Evolutionary conservation across 352 stramenopile species (phyloP).

Genomic region (Phytophthora agathidicida): DNA sequence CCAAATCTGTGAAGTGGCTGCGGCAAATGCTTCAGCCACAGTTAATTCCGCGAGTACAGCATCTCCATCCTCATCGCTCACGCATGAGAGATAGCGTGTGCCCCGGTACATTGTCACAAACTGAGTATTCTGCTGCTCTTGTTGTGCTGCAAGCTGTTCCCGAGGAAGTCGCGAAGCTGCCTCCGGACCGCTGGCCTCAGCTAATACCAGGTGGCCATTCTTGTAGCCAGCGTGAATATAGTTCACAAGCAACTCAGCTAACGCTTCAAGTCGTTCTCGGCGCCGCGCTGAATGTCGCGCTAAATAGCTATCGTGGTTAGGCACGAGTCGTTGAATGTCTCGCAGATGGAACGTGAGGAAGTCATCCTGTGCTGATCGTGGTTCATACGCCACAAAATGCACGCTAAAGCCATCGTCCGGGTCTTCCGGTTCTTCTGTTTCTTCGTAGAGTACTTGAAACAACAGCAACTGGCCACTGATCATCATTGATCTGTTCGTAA

Average conservation of each 20-base stretch:
- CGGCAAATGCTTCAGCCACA: slow-evolving; percentile 60
- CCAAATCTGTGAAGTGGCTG: slow-evolving; percentile 58
- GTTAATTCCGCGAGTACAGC: slow-evolving; percentile 42
- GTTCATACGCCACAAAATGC: slow-evolving; percentile 43
- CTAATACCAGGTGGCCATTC: slow-evolving; percentile 67
- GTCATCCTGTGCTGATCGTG: slow-evolving; percentile 34
- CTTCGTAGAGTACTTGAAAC: slow-evolving; percentile 70
- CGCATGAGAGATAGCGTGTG: slow-evolving; percentile 39
- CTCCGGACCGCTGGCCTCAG: slow-evolving; percentile 36
- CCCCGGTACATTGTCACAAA: slow-evolving; percentile 57
- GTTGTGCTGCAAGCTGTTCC: slow-evolving; percentile 17
- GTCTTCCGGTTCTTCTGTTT: slow-evolving; percentile 31
- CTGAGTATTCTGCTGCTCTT: slow-evolving; percentile 25
- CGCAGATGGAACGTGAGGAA: slow-evolving; percentile 61
- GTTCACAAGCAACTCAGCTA: slow-evolving; percentile 54
- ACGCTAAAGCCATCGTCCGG: slow-evolving; percentile 36
- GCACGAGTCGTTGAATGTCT: slow-evolving; percentile 52
- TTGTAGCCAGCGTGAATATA: slow-evolving; percentile 70
- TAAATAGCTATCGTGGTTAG: slow-evolving; percentile 49
- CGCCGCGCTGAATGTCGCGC: slow-evolving; percentile 29
- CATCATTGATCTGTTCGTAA: slow-evolving; percentile 49
- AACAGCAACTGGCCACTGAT: slow-evolving; percentile 54
- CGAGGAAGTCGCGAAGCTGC: slow-evolving; percentile 19
- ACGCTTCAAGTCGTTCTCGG: slow-evolving; percentile 40
- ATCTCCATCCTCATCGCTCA: not conserved